Conservation (phyloP, 352 stramenopile species). For the Thalassiosira sp. region DNA sequence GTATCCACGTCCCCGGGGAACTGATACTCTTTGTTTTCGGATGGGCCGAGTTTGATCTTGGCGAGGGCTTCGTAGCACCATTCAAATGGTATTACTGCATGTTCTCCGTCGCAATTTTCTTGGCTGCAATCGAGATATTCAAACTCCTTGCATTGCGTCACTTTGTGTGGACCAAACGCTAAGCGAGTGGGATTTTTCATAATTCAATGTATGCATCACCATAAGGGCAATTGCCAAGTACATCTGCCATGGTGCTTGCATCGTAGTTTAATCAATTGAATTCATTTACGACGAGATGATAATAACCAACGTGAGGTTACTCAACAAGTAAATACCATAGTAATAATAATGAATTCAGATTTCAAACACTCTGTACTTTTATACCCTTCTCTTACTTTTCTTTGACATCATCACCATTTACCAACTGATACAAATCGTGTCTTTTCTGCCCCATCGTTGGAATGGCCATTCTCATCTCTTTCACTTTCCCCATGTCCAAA, state of each 20-base stretch:
- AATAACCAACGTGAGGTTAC: too few relatives aligned
- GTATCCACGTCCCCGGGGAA: conserved; percentile 48
- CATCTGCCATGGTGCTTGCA: neutral
- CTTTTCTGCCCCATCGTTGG: conserved; percentile 93
- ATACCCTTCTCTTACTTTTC: neutral
- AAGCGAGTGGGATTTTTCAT: neutral
- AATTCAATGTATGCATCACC: neutral
- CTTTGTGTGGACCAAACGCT: conserved; percentile 53
- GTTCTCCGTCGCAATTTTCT: conserved; percentile 37
- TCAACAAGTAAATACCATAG: too few relatives aligned
- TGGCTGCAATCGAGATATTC: conserved; percentile 52
- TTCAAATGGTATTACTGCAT: conserved; percentile 58
- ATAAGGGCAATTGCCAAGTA: neutral
- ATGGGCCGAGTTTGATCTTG: conserved; percentile 41
- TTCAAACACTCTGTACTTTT: too few relatives aligned
- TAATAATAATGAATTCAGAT: neutral
- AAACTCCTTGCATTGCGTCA: conserved; percentile 50
- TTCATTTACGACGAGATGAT: neutral
- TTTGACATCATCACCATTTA: conserved; percentile 8
- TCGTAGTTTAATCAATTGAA: neutral
- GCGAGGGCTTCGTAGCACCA: conserved; percentile 22
- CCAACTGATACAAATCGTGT: conserved; percentile 91
- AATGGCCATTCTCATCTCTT: conserved; percentile 95
- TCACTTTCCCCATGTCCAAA: conserved; percentile 92
- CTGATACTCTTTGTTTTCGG: conserved; percentile 54